These are phyloP conservation scores for Eragrostis tef DNA, from an alignment of 202 grass and related monocot genomes.

Conservation along the genomic window DNA sequence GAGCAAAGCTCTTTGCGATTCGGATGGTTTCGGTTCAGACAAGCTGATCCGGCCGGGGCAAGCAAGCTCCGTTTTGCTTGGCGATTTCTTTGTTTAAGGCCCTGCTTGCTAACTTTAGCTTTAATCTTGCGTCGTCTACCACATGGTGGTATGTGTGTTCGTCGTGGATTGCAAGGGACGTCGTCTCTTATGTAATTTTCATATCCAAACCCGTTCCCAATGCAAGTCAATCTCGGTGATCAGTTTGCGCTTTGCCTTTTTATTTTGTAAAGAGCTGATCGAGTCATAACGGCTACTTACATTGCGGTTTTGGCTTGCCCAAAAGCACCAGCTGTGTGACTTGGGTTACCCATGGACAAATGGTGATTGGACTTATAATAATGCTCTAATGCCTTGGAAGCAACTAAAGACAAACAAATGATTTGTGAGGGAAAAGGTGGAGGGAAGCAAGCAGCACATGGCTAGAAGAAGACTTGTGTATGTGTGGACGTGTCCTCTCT, in stretches of 20 bases:
- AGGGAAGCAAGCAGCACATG: conserved; percentile 45
- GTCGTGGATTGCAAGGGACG: conserved; percentile 52
- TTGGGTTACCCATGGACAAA: conserved; percentile 33
- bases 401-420: conserved; percentile 51
- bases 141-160: background rate
- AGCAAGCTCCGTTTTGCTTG: background rate
- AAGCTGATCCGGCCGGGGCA: background rate
- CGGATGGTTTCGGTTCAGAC: background rate
- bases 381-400: conserved; percentile 39
- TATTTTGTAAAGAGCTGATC: background rate
- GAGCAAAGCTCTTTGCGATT: conserved; percentile 39
- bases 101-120: conserved; percentile 17
- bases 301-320: background rate
- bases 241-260: background rate
- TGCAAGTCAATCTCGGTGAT: conserved; percentile 30
- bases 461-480: conserved; percentile 37
- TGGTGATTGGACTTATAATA: conserved; percentile 33
- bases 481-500: conserved; percentile 22
- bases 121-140: conserved; percentile 36
- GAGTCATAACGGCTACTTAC: background rate
- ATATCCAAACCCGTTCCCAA: conserved; percentile 13
- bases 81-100: conserved; percentile 37
- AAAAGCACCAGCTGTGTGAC: conserved; percentile 32
- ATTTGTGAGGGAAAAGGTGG: conserved; percentile 49
- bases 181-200: conserved; percentile 23